Evolutionary conservation across 2,329 filamentous ascomycete genomes (phyloP), one percentile per base, ranked within the genome.

Genomic region (Hypoxylon sp.): DNA sequence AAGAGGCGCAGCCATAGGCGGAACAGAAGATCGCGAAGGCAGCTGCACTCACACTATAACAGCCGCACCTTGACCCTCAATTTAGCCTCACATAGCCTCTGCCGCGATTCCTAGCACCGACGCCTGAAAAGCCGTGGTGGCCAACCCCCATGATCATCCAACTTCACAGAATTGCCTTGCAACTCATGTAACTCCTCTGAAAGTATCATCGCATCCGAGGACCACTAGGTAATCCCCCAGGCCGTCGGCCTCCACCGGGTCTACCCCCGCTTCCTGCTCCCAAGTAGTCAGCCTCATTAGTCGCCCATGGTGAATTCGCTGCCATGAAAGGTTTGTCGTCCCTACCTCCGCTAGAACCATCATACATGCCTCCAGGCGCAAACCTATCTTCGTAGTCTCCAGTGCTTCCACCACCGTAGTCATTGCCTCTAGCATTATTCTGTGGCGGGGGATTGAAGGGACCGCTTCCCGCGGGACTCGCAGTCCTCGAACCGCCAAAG

Each of bases 401-500:
- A 16, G 75, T 74, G 2, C 73, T 74, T 47, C 77, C 76, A 14
- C 77, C 76, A 14, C 74, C 64, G 21, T 63, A 63, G 21, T 60
- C 53, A 3, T 41, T 41, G 8, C 76, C 76, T 14, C 75, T 67
- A 9, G 67, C 65, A 12, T 71, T 71, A 45, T 70, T 70, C 57
- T 74, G 73, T 57, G 73, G 70, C 46, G 75, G 73, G 14, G 84
- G 82, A 61, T 83, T 81, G 65, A 84, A 86, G 5, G 84, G 83
- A 2, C 81, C 81, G 21, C 74, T 73, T 16, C 78, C 76, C 23
- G 81, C 80, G 7, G 88, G 87, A 69, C 88, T 90, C 50, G 82
- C 82, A 45, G 86, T 86, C 70, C 85, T 83, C 21, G 86, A 79
- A 4, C 83, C 85, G n/a, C 88, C 88, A 84, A 93, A 93, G 47